Percentiles rank a stretch among this genome's conserved stretches.
Evolutionary conservation across 768 basidiomycete species (phyloP).

Genomic region (Leccinum imitatum): DNA sequence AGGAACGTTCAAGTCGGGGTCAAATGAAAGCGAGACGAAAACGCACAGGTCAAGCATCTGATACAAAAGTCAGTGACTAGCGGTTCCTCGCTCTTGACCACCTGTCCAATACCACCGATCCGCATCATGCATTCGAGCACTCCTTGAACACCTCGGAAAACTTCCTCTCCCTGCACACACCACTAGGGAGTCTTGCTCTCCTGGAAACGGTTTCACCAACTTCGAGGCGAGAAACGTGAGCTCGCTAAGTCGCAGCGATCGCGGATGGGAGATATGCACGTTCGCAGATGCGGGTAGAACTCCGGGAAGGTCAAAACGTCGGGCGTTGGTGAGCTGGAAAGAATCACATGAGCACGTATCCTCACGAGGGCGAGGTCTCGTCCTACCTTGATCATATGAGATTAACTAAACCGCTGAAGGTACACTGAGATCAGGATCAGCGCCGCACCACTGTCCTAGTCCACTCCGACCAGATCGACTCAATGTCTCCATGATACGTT

Average conservation of each 20-base stretch:
- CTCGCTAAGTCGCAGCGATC: slow-evolving; percentile 57
- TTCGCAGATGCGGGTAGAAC: slow-evolving; percentile 52
- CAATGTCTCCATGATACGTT: slow-evolving; percentile 45
- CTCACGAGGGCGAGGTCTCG: neutral
- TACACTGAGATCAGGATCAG: slow-evolving; percentile 61
- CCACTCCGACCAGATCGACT: slow-evolving; percentile 52
- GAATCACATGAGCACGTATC: neutral
- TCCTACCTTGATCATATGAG: slow-evolving; percentile 50
- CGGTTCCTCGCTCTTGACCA: slow-evolving; percentile 52
- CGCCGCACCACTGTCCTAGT: slow-evolving; percentile 39
- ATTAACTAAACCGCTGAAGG: slow-evolving; percentile 54
- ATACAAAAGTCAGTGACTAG: slow-evolving; percentile 60
- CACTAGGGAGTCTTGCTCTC: slow-evolving; percentile 55
- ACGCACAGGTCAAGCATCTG: slow-evolving; percentile 72
- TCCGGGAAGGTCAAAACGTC: slow-evolving; percentile 40
- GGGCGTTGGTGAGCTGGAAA: slow-evolving; percentile 19
- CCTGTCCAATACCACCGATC: slow-evolving; percentile 68
- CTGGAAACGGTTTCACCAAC: slow-evolving; percentile 42
- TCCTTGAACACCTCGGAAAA: slow-evolving; percentile 73
- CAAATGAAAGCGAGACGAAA: neutral
- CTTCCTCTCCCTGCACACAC: slow-evolving; percentile 79
- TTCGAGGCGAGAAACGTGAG: slow-evolving; percentile 63
- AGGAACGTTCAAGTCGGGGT: neutral
- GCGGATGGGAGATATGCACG: slow-evolving; percentile 67
- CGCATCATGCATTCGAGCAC: slow-evolving; percentile 81